phyloP scores from a whole-genome alignment of 495 filamentous ascomycete genomes.

The Talaromyces borbonicus region DNA sequence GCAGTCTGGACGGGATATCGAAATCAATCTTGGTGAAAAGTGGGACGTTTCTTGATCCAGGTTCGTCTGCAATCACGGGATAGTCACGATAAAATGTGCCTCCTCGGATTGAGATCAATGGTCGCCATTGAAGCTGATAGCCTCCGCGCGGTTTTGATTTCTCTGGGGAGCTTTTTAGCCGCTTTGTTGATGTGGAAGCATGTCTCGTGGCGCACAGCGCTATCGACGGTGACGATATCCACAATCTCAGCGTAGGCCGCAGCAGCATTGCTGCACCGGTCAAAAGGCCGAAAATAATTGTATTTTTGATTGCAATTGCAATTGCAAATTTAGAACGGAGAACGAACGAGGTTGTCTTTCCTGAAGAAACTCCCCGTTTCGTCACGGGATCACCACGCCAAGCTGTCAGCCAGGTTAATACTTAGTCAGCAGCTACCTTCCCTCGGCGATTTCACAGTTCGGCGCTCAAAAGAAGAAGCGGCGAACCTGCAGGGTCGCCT shows the following conservation, averaged over 20 bases:
- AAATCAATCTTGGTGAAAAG: conserved; percentile 62
- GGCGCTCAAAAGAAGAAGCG: background rate
- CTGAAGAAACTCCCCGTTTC: background rate
- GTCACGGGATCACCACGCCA: background rate
- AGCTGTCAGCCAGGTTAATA: background rate
- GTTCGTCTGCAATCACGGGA: conserved; percentile 39
- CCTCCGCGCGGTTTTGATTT: background rate
- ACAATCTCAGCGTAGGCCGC: background rate
- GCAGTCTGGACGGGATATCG: conserved; percentile 25
- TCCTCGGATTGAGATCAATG: conserved; percentile 62
- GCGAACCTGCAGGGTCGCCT: background rate
- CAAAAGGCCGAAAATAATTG: no score
- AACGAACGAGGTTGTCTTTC: no score
- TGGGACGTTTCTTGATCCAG: conserved; percentile 37
- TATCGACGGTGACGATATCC: background rate
- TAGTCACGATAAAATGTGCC: conserved; percentile 76
- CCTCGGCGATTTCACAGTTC: background rate
- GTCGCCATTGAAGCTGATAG: conserved; percentile 14
- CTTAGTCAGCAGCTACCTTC: conserved; percentile 1
- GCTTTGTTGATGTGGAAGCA: background rate
- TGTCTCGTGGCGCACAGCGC: background rate
- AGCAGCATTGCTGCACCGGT: conserved; percentile 2
- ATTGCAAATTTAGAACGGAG: no score
- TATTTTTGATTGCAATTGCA: no score
- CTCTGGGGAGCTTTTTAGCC: background rate